Base-by-base conservation (phyloP, 352 stramenopile genomes). In the Halophytophthora batemanensis region DNA sequence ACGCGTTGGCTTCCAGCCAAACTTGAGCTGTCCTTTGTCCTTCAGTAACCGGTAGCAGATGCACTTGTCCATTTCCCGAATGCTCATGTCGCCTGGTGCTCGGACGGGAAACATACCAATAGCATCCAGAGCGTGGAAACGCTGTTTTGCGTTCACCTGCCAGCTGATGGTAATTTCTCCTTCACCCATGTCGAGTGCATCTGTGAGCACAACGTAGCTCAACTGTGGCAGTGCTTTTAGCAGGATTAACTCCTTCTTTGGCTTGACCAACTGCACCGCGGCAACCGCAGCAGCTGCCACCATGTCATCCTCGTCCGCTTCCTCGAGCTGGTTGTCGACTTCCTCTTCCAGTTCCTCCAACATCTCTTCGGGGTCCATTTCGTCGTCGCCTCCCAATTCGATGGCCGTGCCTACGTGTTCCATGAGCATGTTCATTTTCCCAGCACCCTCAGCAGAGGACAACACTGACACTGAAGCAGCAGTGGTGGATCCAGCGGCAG, bases 21-120 rank as follows among this genome's bases (percentile, higher is more conserved):
- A 86, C 11, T 41, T 21, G 43, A 80, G 21, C 2, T 50, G 65
- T 4, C 35, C 51, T 18, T 40, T 53, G 2, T 80, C 63, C 36
- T 82, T 79, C 17, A 86, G 39, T 6, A 80, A 50, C 8, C 74
- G 67, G 23, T 80, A 86, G 48, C 74, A 86, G 13, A 86, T 75
- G 19, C 74, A 86, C 15, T 86, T 61, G 12, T 82, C 64, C 71
- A 86, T 82, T 2, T 64, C 72, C 2, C 64, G 64, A 0, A 64
- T 40, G 3, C 25, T 56, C 5, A 56, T 31, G 33, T 78, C 72
- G 2, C 66, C 69, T 0, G 64, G 34, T 7, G 61, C 55, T 8
- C 69, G 58, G 1, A 62, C 67, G 0, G 70, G 67, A 48, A 86
- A 86, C 71, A 86, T 83, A 2, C 71, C 74, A 38, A 86, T 80